phyloP scores from a whole-genome alignment of 2,329 filamentous ascomycete genomes.

The Teratosphaeria nubilosa region DNA sequence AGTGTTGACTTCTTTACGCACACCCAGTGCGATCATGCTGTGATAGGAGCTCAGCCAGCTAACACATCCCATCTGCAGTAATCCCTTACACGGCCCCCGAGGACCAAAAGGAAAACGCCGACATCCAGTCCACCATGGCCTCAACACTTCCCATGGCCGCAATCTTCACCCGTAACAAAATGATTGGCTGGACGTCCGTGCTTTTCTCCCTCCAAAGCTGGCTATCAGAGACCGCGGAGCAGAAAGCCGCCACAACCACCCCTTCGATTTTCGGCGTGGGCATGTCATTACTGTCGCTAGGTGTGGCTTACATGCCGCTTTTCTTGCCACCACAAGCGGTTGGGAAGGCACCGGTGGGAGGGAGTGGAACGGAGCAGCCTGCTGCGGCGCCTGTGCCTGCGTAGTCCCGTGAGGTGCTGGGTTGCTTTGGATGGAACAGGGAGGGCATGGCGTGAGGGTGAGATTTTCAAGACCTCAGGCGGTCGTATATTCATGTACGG shows the following conservation, averaged over 20 bases:
- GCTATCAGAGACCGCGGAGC: slow-evolving; percentile 63
- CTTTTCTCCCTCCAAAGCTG: slow-evolving; percentile 66
- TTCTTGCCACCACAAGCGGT: slow-evolving; percentile 2
- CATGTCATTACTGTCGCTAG: slow-evolving; percentile 53
- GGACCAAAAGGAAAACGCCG: slow-evolving; percentile 51
- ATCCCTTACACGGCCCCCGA: slow-evolving; percentile 77
- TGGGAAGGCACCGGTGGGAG: neutral
- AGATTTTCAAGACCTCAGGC: neutral
- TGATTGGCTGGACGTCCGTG: slow-evolving; percentile 62
- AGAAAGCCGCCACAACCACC: slow-evolving; percentile 54
- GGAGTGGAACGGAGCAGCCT: neutral
- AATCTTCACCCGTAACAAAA: slow-evolving; percentile 62
- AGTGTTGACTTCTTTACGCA: slow-evolving; percentile 20
- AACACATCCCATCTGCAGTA: slow-evolving; percentile 52
- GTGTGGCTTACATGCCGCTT: slow-evolving; percentile 20
- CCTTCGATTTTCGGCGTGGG: slow-evolving; percentile 65
- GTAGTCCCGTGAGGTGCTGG: neutral
- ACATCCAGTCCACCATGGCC: slow-evolving; percentile 61
- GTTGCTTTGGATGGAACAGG: neutral
- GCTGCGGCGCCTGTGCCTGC: slow-evolving; percentile 1
- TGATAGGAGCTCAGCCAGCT: neutral
- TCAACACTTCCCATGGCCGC: slow-evolving; percentile 92
- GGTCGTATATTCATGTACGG: neutral
- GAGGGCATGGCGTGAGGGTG: neutral
- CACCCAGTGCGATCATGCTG: too few relatives aligned